A percentile compares a stretch with the other conserved stretches of the same genome.
Conservation (phyloP, 306 rosid genomes). For the Vachellia collinsii region DNA sequence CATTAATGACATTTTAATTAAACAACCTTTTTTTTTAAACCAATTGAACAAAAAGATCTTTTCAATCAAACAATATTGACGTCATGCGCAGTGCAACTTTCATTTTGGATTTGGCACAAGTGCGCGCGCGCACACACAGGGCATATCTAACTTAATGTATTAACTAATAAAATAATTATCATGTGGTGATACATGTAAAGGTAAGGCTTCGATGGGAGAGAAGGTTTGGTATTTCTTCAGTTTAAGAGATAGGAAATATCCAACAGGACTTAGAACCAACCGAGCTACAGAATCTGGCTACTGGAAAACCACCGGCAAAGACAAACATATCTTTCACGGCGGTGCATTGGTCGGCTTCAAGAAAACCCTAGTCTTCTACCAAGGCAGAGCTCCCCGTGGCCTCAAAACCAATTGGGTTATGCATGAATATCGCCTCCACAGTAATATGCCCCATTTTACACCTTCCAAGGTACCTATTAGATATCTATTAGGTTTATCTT, state of each 20-base stretch:
- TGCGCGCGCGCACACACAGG: too few relatives aligned
- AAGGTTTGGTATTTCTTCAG: conserved; percentile 94
- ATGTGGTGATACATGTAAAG: conserved; percentile 28
- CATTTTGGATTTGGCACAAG: too few relatives aligned
- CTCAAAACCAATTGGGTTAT: conserved; percentile 96
- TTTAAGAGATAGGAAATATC: conserved; percentile 80
- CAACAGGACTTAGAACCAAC: conserved; percentile 88
- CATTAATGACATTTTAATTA: not conserved
- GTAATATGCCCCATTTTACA: conserved; percentile 55
- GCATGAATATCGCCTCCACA: conserved; percentile 86
- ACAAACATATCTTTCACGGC: conserved; percentile 66
- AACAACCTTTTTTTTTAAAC: not conserved
- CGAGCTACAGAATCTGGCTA: conserved; percentile 92
- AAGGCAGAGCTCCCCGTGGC: conserved; percentile 95
- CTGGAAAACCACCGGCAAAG: conserved; percentile 98
- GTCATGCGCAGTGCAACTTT: not conserved
- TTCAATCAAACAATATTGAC: not conserved
- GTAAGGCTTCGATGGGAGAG: conserved; percentile 90
- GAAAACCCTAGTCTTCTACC: conserved; percentile 94
- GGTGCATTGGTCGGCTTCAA: conserved; percentile 83
- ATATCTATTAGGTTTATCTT: too few relatives aligned
- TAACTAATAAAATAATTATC: not conserved
- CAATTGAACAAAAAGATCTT: not conserved
- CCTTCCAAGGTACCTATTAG: conserved; percentile 57
- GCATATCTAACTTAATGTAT: not conserved